These are phyloP conservation scores for Apiotrichum laibachii DNA, from an alignment of 1,284 basidiomycete genomes.

Conservation along the genomic window DNA sequence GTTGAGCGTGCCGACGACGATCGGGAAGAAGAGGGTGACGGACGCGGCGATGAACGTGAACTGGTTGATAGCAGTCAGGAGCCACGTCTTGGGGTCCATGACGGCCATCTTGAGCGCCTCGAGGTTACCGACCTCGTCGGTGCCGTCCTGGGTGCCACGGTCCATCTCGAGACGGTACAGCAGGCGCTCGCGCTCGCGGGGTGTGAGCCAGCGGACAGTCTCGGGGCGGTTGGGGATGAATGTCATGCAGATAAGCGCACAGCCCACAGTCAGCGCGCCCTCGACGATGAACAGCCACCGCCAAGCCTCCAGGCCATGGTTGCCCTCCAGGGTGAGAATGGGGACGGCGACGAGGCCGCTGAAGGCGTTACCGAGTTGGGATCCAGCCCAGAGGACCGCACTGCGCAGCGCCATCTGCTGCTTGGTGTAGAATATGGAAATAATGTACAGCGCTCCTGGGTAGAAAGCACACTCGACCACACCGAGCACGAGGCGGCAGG, in stretches of 20 bases:
- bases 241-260: slow-evolving; percentile 31
- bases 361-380: slow-evolving; percentile 49
- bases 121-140: slow-evolving; percentile 28
- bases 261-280: slow-evolving; percentile 28
- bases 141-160: slow-evolving; percentile 34
- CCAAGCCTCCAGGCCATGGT: slow-evolving; percentile 41
- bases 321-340: slow-evolving; percentile 34
- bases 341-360: slow-evolving; percentile 44
- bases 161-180: slow-evolving; percentile 42
- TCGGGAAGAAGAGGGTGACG: slow-evolving; percentile 46
- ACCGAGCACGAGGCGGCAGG: slow-evolving; percentile 34
- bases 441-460: slow-evolving; percentile 35
- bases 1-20: slow-evolving; percentile 39
- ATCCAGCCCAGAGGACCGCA: slow-evolving; percentile 44
- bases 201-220: slow-evolving; percentile 34
- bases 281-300: slow-evolving; percentile 31
- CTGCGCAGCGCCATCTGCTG: slow-evolving; percentile 36
- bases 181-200: slow-evolving; percentile 35
- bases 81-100: slow-evolving; percentile 42
- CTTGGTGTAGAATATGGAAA: slow-evolving; percentile 38
- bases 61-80: slow-evolving; percentile 26
- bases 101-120: slow-evolving; percentile 36
- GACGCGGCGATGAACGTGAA: slow-evolving; percentile 35
- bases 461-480: slow-evolving; percentile 29
- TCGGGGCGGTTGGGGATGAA: slow-evolving; percentile 42